These are phyloP conservation scores for Calonectria montana DNA, from an alignment of 2,329 filamentous ascomycete species.

Conservation along the genomic window DNA sequence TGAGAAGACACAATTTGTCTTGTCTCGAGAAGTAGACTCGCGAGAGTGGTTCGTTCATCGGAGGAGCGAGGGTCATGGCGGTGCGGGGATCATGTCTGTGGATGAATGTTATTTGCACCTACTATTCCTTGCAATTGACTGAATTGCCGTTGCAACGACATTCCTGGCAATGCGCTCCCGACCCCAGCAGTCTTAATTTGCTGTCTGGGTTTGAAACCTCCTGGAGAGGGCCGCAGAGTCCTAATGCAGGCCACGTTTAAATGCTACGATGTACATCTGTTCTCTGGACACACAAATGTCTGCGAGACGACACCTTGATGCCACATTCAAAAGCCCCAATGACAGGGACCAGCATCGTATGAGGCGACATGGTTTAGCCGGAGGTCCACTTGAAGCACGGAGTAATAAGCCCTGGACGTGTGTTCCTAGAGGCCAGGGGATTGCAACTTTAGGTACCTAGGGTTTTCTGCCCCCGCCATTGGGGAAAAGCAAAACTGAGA, in stretches of 20 bases:
- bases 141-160: not conserved
- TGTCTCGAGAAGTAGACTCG: slow-evolving; percentile 4
- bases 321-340: slow-evolving; percentile 20
- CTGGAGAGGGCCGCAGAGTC: not conserved
- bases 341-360: slow-evolving; percentile 22
- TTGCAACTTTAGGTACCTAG: slow-evolving; percentile 27
- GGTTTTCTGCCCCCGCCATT: slow-evolving; percentile 31
- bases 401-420: slow-evolving; percentile 22
- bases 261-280: slow-evolving; percentile 6
- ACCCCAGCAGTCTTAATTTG: not conserved
- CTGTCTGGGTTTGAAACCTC: not conserved
- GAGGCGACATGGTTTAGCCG: slow-evolving; percentile 11
- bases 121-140: not conserved
- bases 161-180: not conserved
- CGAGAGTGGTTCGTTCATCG: slow-evolving; percentile 14
- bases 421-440: slow-evolving; percentile 25
- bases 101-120: slow-evolving; percentile 6
- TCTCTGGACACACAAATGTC: not conserved
- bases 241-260: slow-evolving; percentile 4
- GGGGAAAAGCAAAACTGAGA: slow-evolving; percentile 34
- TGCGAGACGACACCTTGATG: slow-evolving; percentile 21
- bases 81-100: slow-evolving; percentile 11
- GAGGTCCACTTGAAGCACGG: slow-evolving; percentile 11
- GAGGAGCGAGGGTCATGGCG: not conserved
- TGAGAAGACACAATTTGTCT: not conserved